Base-by-base conservation (phyloP, 2,329 filamentous ascomycete species). In the Botryotinia convoluta region DNA sequence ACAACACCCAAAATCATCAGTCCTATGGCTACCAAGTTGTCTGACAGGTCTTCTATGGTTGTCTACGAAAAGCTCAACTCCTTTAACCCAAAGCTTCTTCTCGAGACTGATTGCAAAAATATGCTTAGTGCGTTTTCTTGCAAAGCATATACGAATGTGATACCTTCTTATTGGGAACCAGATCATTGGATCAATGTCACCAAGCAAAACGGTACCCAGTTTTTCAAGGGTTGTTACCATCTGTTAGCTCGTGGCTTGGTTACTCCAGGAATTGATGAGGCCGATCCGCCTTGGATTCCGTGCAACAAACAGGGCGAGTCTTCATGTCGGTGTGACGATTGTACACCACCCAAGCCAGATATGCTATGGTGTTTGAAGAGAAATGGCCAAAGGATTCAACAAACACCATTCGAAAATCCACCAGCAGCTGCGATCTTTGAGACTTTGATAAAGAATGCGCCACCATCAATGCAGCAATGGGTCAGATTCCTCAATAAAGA, bases 381-480 rank as follows among this genome's bases (percentile, higher is more conserved):
- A 42, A 71, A 39, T 20, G 39, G 60, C n/a, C 35, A 22, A 35
- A 29, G 26, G 2, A 26, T 9, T 81, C 64, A 80, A 51, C 77
- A 86, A 32, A 81, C 81, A 22, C 83, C 86, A 1, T 85, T 84
- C 67, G 88, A 90, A 77, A 84, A 89, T 75, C 83, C 85, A 0
- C 78, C 83, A 72, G 82, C 84, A 74, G 87, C 87, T 44, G 85
- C 84, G 2, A 73, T 78, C 0, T 89, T 85, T 74, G 88, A 90
- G 77, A 82, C 83, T 54, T 81, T 82, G 1, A 78, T 88, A 18
- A 89, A 90, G 76, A 79, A 79, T 29, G 82, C 84, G 20, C 85
- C 86, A 3, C 69, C 81, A 0, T 78, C 84, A 2, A 84, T 87
- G 62, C 75, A 83, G 29, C 81, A 83, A 1, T 67, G 64, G 64